These are phyloP conservation scores for Wickerhamiella azymoides DNA, from an alignment of 805 yeast species.

Conservation along the genomic window DNA sequence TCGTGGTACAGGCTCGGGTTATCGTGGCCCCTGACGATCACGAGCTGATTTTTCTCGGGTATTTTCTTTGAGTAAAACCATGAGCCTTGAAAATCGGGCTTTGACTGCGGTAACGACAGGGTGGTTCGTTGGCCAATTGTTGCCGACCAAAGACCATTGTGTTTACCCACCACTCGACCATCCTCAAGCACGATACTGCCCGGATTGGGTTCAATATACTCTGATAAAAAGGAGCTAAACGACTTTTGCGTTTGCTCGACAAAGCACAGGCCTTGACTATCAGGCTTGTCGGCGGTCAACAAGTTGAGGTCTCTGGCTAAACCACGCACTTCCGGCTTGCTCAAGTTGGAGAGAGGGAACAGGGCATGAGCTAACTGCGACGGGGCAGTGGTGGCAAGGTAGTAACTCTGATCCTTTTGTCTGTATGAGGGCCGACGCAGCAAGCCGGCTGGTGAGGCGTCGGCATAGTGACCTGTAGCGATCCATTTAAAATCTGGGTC, in stretches of 20 bases:
- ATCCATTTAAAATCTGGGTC: slow-evolving; percentile 45
- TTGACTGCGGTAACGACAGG: slow-evolving; percentile 78
- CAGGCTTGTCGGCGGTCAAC: slow-evolving; percentile 66
- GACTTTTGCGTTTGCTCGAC: slow-evolving; percentile 45
- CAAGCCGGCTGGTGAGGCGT: slow-evolving; percentile 18
- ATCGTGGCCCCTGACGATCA: slow-evolving; percentile 61
- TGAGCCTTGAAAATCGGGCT: slow-evolving; percentile 54
- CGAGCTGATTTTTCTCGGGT: slow-evolving; percentile 49
- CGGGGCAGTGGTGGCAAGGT: slow-evolving; percentile 53
- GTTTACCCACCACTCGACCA: slow-evolving; percentile 67
- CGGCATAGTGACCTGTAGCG: slow-evolving; percentile 52
- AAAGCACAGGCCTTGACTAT: slow-evolving; percentile 91
- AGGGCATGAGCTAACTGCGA: slow-evolving; percentile 36
- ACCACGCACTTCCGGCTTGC: slow-evolving; percentile 60
- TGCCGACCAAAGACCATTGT: slow-evolving; percentile 85
- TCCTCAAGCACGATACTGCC: slow-evolving; percentile 71
- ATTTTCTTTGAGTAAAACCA: slow-evolving; percentile 81
- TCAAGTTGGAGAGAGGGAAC: slow-evolving; percentile 69
- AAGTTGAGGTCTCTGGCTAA: slow-evolving; percentile 42
- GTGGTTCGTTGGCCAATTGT: slow-evolving; percentile 83
- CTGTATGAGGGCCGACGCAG: slow-evolving; percentile 37
- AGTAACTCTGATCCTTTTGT: slow-evolving; percentile 82
- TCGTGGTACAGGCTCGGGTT: slow-evolving; percentile 41
- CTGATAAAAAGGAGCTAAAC: slow-evolving; percentile 58
- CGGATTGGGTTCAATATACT: slow-evolving; percentile 56